Evolutionary conservation across 805 yeast species (phyloP), one percentile per base, ranked within the genome.

Genomic region (Suhomyces sp.): DNA sequence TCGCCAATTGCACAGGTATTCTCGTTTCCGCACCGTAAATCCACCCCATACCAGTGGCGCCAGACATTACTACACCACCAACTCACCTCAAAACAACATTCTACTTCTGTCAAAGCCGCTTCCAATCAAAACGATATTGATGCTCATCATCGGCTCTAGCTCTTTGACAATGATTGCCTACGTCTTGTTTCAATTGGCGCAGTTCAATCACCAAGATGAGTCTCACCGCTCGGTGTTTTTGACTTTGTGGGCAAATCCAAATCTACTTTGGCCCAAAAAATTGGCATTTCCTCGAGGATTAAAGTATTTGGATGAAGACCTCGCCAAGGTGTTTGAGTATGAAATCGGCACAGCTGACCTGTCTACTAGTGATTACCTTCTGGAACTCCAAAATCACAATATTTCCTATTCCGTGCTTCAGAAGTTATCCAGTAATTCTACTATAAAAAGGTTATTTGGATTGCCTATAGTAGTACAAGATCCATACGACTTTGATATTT

Each of bases 371-470:
- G 49, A 56, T 50, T 56, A 58, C 53, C 24, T 52, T 37, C 39
- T 56, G 1, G 20, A 44, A 2, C 54, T 66, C 13, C 62, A 63
- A 39, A 21, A 54, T 8, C 63, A 64, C 10, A 60, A 66, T 46
- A 57, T 72, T 20, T 62, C 60, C 44, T 63, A 63, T 45, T 61
- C 61, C 22, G 62, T 69, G 13, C 57, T 71, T 44, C 71, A 63
- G 53, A 53, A 60, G 43, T 53, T 60, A 53, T 62, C 66, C 43
- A 51, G 43, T 21, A 57, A 62, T 62, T 40, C 57, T n/a, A 52
- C 44, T 10, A 56, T 64, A 8, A 55, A 69, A 50, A 57, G 66
- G 53, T 53, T 61, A 3, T 62, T 65, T 56, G 67, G 71, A 13
- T 50, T 72, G 7, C 76, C 75, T 4, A 54, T 72, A 9, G 48